A percentile compares a stretch with the other conserved stretches of the same genome.
Conservation (phyloP, 805 yeast genomes). For the Cyberlindnera suaveolens region DNA sequence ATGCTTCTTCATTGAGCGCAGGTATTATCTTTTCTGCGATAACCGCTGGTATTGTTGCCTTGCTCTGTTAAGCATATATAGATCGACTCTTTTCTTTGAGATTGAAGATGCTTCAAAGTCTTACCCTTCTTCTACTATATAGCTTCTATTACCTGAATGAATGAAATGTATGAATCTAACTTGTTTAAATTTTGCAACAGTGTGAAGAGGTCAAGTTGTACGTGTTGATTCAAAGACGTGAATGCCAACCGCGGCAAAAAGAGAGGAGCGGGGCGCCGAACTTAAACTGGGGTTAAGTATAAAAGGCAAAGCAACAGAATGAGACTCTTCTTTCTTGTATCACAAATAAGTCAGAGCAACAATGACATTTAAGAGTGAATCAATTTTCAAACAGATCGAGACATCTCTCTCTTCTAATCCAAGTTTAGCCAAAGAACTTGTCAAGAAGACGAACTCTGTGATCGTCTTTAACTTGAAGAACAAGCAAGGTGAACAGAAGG, state of each 20-base stretch:
- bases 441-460: constrained; percentile 45
- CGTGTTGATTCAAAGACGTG: no score
- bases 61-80: background rate
- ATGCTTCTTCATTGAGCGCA: background rate
- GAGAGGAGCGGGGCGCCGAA: no score
- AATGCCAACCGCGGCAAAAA: no score
- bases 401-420: constrained; percentile 14
- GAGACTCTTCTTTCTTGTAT: background rate
- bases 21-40: background rate
- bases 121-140: no score
- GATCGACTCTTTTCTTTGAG: no score
- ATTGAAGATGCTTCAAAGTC: no score
- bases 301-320: background rate
- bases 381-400: constrained; percentile 18
- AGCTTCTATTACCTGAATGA: no score
- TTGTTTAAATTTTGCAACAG: no score
- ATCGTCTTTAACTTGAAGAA: constrained; percentile 64
- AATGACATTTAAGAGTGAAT: constrained; percentile 23
- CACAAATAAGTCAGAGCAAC: background rate
- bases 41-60: background rate
- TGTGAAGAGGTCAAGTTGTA: no score
- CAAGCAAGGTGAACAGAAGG: constrained; percentile 43
- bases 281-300: no score
- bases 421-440: constrained; percentile 14
- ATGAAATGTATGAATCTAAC: no score